phyloP scores from a whole-genome alignment of 2,329 filamentous ascomycete genomes.

The Xylariaceae sp. region DNA sequence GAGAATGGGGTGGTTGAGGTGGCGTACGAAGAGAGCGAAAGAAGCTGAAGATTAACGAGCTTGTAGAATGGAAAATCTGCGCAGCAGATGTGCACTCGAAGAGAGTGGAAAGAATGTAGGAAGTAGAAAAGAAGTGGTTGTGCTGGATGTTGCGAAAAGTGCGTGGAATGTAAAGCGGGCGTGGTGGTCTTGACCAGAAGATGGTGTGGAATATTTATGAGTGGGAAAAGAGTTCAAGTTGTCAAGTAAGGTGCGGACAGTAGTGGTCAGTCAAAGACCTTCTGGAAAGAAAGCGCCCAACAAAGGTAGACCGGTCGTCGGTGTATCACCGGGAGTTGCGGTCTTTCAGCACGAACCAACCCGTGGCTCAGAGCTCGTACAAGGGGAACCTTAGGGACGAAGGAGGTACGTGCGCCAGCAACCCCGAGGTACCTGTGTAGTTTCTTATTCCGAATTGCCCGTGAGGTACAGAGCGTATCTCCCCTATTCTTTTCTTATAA shows the following conservation, averaged over 20 bases:
- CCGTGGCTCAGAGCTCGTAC: too few relatives aligned
- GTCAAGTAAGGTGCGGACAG: conserved; percentile 22
- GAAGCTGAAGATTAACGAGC: not conserved
- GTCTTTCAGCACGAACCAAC: conserved; percentile 27
- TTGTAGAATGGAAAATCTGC: conserved; percentile 22
- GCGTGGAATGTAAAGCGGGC: not conserved
- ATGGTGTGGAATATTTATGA: conserved; percentile 22
- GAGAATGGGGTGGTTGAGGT: conserved; percentile 17
- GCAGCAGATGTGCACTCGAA: conserved; percentile 27
- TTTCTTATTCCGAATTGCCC: not conserved
- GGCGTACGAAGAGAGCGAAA: not conserved
- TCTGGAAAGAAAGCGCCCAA: not conserved
- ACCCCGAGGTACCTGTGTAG: conserved; percentile 3
- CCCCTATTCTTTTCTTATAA: not conserved
- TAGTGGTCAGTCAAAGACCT: conserved; percentile 13
- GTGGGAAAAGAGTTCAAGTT: conserved; percentile 16
- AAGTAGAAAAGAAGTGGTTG: conserved; percentile 6
- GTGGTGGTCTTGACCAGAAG: conserved; percentile 13
- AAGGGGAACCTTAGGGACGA: not conserved
- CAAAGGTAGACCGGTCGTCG: conserved; percentile 1
- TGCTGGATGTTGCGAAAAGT: not conserved
- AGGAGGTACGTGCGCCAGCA: conserved; percentile 18
- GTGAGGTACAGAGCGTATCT: not conserved
- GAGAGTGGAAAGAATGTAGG: conserved; percentile 17
- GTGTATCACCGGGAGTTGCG: conserved; percentile 18